These are phyloP conservation scores for Vickermania ingenoplastis DNA, from an alignment of 208 protist genomes.

Conservation along the genomic window DNA sequence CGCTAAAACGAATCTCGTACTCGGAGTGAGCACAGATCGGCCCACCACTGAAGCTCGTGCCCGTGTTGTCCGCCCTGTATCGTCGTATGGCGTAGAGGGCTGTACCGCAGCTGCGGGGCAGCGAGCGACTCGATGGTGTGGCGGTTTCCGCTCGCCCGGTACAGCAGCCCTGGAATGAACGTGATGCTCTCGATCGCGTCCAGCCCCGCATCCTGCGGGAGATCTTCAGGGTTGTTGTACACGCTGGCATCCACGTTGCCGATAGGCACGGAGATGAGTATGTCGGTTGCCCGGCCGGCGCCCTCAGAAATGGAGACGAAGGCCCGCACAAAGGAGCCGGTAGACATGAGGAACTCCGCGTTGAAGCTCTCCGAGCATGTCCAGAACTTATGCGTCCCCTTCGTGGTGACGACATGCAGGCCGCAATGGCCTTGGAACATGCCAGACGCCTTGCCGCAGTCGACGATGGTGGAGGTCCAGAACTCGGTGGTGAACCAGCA, in stretches of 20 bases:
- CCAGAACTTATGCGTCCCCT: conserved; percentile 62
- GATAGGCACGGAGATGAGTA: conserved; percentile 44
- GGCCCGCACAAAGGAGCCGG: conserved; percentile 48
- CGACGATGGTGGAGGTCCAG: conserved; percentile 48
- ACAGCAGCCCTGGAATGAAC: conserved; percentile 76
- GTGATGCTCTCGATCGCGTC: conserved; percentile 40
- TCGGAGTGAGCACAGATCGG: conserved; percentile 50
- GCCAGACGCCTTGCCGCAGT: conserved; percentile 32
- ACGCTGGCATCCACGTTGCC: conserved; percentile 12
- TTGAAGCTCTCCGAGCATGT: conserved; percentile 63
- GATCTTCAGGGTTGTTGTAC: conserved; percentile 10
- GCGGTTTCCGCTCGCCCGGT: conserved; percentile 30
- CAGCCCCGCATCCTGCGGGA: conserved; percentile 10
- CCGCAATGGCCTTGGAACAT: conserved; percentile 52
- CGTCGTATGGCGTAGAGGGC: conserved; percentile 3
- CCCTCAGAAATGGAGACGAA: conserved; percentile 39
- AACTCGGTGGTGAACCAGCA: conserved; percentile 65
- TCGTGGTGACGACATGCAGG: conserved; percentile 43
- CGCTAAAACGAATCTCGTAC: conserved; percentile 53
- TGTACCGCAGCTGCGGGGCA: conserved; percentile 48
- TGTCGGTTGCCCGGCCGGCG: conserved; percentile 30
- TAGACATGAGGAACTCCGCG: conserved; percentile 15
- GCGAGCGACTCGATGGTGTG: conserved; percentile 57
- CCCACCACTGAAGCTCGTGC: conserved; percentile 6
- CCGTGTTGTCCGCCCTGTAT: conserved; percentile 2